Conservation (phyloP, 257 asterid genomes). For the Solanum pimpinellifolium region DNA sequence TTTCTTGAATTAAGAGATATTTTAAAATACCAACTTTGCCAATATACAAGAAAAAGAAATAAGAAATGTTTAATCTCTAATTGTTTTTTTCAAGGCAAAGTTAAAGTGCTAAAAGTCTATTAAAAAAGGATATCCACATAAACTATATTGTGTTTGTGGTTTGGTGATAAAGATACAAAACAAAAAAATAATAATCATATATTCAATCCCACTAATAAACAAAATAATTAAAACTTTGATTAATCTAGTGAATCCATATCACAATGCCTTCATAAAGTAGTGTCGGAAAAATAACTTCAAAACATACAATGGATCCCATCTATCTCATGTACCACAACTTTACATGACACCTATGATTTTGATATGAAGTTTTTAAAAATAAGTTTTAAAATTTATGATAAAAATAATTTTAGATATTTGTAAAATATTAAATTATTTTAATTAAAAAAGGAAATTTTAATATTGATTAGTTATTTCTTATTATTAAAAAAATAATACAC, state of each 20-base stretch:
- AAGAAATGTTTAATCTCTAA: not conserved
- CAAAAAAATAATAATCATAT: not conserved
- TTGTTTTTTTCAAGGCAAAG: not conserved
- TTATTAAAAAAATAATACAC: too few species aligned
- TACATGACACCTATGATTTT: not conserved
- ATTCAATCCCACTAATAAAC: not conserved
- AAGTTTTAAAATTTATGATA: too few species aligned
- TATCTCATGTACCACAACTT: not conserved
- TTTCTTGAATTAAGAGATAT: not conserved
- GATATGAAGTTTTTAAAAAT: too few species aligned
- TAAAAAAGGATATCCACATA: not conserved
- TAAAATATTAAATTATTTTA: too few species aligned
- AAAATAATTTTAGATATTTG: too few species aligned
- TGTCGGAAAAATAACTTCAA: not conserved
- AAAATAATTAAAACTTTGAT: not conserved
- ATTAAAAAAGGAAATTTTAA: too few species aligned
- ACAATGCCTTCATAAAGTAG: not conserved
- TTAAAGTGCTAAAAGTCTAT: not conserved
- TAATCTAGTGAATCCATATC: not conserved
- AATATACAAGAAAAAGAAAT: not conserved
- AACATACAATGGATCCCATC: not conserved
- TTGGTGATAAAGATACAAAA: not conserved
- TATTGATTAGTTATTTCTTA: too few species aligned
- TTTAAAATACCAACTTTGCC: not conserved
- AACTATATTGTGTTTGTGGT: not conserved